Evolutionary conservation across 2,329 filamentous ascomycete species (phyloP), one percentile per base, ranked within the genome.

Genomic region (Ascosphaera apis): DNA sequence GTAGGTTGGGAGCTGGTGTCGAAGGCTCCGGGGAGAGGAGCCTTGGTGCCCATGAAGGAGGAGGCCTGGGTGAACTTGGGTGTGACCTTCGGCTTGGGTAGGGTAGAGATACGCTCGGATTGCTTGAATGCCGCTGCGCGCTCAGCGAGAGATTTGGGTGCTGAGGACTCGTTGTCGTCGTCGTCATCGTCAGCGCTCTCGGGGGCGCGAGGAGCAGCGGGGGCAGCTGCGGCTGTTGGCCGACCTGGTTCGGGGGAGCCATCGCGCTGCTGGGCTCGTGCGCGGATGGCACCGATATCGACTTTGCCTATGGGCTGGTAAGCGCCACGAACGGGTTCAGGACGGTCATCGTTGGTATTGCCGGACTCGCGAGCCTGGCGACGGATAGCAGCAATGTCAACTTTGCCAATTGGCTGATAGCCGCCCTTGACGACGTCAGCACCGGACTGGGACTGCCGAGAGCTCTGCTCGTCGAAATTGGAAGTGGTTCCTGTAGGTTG

Each of bases 281-380:
- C 76, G 43, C 81, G 72, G 49, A 98, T 93, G 15, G 86, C 84
- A 31, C 81, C 81, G 55, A 98, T 95, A 46, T 98, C 88, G 7
- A 98, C 86, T 58, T 93, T 95, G 33, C 88, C 88, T 15, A 95
- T 65, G 2, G 88, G 88, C 54, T 95, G 79, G 50, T 98, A 98
- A 16, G 84, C 70, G 31, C 88, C 88, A 57, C 91, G 95, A 15
- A 95, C 80, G 3, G 72, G 69, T 1, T 76, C 69, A 3, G 88
- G 88, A 37, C 83, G 67, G 45, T 92, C 78, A 48, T 93, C 82
- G 33, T 66, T 51, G 8, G 50, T 8, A 17, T 50, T 43, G 6
- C 66, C 55, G 53, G 63, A 47, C 62, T 74, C 62, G 64, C 74
- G 50, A 58, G 83, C 61, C 67, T 81, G 52, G 65, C 74, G 59